Conservation (phyloP, 345 rosid species). For the Trapa bicornis region DNA sequence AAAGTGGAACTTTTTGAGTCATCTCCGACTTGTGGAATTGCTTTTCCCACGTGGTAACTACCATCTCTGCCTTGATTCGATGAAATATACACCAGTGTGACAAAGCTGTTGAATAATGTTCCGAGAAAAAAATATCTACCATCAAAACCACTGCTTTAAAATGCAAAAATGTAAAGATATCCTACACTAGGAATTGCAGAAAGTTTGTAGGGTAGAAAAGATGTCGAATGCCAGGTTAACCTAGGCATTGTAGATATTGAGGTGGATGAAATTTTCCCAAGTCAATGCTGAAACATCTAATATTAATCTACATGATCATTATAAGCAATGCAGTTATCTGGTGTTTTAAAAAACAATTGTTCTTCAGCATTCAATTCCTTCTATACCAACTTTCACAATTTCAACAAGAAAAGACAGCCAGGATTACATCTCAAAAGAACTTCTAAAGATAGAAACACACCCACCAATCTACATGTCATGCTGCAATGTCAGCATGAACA, state of each 20-base stretch:
- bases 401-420: neutral
- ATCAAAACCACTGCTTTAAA: conserved; percentile 1
- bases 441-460: neutral
- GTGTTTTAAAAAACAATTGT: neutral
- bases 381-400: neutral
- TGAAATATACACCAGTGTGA: conserved; percentile 98
- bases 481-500: neutral
- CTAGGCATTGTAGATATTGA: neutral
- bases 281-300: neutral
- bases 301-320: neutral
- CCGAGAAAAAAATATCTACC: neutral
- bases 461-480: neutral
- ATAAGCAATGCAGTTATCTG: neutral
- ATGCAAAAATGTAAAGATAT: neutral
- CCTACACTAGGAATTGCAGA: neutral
- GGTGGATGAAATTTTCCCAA: neutral
- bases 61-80: conserved; percentile 67
- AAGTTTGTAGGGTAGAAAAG: neutral
- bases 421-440: neutral
- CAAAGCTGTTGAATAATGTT: conserved; percentile 35
- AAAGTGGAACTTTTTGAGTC: conserved; percentile 71
- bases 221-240: neutral
- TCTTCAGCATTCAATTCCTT: neutral
- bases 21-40: conserved; percentile 71
- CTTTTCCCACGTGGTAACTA: conserved; percentile 86